Conservation (phyloP, 2,329 filamentous ascomycete species). For the Metarhizium album region DNA sequence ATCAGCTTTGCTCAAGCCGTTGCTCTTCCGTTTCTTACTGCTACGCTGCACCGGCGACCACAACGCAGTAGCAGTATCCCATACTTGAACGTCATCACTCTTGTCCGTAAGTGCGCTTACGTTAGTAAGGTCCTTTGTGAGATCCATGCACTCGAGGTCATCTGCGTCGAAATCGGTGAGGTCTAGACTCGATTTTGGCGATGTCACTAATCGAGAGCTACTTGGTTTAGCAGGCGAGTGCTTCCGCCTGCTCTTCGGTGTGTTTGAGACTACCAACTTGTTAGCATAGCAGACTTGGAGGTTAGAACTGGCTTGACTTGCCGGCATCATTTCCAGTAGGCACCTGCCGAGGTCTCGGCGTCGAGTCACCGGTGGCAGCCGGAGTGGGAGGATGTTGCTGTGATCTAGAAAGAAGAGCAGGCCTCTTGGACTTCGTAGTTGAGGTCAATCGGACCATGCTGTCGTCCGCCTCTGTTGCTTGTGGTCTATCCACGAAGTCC, state of each 20-base stretch:
- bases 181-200: conserved; percentile 18
- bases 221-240: conserved; percentile 18
- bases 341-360: conserved; percentile 11
- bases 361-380: conserved; percentile 12
- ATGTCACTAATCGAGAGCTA: conserved; percentile 7
- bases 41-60: conserved; percentile 27
- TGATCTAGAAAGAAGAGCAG: conserved; percentile 30
- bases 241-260: conserved; percentile 13
- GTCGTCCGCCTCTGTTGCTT: conserved; percentile 17
- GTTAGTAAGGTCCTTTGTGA: conserved; percentile 25
- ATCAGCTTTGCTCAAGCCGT: conserved; percentile 30
- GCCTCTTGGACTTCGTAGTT: conserved; percentile 32
- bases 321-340: conserved; percentile 6
- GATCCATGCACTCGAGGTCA: conserved; percentile 28
- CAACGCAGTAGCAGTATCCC: conserved; percentile 31
- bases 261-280: background rate
- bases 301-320: background rate
- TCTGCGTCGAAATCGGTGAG: conserved; percentile 25
- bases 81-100: conserved; percentile 27
- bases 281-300: background rate
- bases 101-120: conserved; percentile 26
- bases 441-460: conserved; percentile 36
- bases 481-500: conserved; percentile 15
- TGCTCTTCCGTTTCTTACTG: conserved; percentile 42
- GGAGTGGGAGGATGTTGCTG: conserved; percentile 33